Base-by-base conservation (phyloP, 768 basidiomycete genomes). In the Boletales sp. region DNA sequence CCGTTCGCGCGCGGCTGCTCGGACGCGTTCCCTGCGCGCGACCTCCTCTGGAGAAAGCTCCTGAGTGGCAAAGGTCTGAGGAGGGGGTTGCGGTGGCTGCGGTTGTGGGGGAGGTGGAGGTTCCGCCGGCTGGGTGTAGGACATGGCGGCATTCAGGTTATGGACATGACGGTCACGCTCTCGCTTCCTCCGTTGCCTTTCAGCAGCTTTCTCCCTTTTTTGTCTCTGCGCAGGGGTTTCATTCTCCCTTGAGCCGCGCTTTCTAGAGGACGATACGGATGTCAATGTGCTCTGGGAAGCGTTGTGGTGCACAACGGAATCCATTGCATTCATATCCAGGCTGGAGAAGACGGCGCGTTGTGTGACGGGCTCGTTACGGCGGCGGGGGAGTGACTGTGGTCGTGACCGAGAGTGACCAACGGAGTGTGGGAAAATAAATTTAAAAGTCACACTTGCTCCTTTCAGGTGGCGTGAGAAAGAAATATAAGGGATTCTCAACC, bases 141-240 rank as follows among this genome's bases (percentile, higher is more conserved):
- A 59, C 65, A 78, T 73, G 44, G 74, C 71, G 37, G 74, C 76
- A 53, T 68, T 70, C 47, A 70, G 8, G 50, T 63, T 64, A 57
- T 70, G 69, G 31, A 70, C 73, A 60, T 74, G 72, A 41, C 78
- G 70, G 68, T 78, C 78, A 60, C 87, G 79, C 70, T 90, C 90
- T 44, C 90, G 83, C 66, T 92, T 92, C 54, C 87, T 68, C 41
- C 90, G 80, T 66, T 92, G 90, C 53, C 90, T 76, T 66, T 91
- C 90, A 37, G 90, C 87, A 1, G 90, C 90, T 67, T 91, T 90
- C 76, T 89, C 87, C 58, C 90, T 80, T 66, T 91, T 91, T 59
- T 80, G 74, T 57, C 81, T 75, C 70, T 88, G 86, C 49, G 77
- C 78, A 28, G 81, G 79, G 11, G 86, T 84, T 72, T 89, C 87